These are phyloP conservation scores for Farysia itapuensis DNA, from an alignment of 1,284 basidiomycete genomes.

Conservation along the genomic window DNA sequence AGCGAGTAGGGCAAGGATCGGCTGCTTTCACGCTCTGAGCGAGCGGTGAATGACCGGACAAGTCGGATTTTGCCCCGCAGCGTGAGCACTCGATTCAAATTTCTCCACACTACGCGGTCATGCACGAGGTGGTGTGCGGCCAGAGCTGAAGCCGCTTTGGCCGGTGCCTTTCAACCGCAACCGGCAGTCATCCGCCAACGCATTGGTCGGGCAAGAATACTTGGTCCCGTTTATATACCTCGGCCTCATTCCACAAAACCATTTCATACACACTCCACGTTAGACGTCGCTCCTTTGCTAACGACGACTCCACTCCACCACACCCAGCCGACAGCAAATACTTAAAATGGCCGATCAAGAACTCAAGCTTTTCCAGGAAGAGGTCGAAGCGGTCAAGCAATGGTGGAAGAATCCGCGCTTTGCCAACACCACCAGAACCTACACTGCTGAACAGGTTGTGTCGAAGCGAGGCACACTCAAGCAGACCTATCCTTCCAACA, in stretches of 20 bases:
- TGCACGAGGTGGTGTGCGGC: no score
- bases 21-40: no score
- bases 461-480: slow-evolving; percentile 86
- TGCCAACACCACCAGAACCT: slow-evolving; percentile 79
- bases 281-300: not conserved
- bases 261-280: not conserved
- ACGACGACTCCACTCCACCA: not conserved
- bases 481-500: slow-evolving; percentile 82
- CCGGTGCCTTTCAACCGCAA: slow-evolving; percentile 1
- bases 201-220: no score
- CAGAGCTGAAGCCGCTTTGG: not conserved
- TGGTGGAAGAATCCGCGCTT: slow-evolving; percentile 95
- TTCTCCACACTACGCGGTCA: no score
- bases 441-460: slow-evolving; percentile 89
- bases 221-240: no score
- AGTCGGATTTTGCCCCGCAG: no score
- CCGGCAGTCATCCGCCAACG: no score
- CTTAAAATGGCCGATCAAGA: slow-evolving; percentile 52
- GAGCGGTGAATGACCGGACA: no score
- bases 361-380: slow-evolving; percentile 68
- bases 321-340: not conserved
- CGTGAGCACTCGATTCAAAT: no score
- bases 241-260: no score
- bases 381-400: slow-evolving; percentile 80
- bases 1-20: no score